phyloP scores from a whole-genome alignment of 257 asterid genomes.

The Penstemon davidsonii region DNA sequence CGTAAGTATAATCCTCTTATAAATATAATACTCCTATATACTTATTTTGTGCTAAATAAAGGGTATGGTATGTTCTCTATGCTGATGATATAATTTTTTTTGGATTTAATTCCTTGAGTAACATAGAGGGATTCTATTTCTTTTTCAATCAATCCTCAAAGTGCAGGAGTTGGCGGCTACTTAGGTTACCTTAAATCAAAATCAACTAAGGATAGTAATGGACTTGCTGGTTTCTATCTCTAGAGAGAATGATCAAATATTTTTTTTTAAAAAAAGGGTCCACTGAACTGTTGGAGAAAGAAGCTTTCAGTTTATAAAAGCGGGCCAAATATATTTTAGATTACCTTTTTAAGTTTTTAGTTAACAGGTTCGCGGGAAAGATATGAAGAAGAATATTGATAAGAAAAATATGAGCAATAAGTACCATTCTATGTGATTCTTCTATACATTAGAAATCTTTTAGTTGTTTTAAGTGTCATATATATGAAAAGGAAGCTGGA shows the following conservation, averaged over 20 bases:
- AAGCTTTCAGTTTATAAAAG: no score
- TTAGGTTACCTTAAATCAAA: slow-evolving; percentile 13
- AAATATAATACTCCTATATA: background rate
- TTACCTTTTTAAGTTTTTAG: no score
- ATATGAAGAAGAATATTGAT: no score
- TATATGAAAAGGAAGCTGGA: background rate
- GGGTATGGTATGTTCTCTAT: slow-evolving; percentile 4
- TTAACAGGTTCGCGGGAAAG: no score
- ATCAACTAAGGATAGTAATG: slow-evolving; percentile 11
- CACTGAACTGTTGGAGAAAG: background rate
- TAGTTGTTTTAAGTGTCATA: no score
- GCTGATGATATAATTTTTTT: background rate
- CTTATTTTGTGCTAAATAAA: background rate
- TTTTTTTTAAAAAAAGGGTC: background rate
- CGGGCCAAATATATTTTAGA: no score
- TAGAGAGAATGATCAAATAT: background rate
- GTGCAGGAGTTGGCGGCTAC: slow-evolving; percentile 14
- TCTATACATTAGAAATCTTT: no score
- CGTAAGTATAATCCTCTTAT: slow-evolving; percentile 47
- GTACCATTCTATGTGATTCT: no score
- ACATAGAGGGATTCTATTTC: slow-evolving; percentile 7
- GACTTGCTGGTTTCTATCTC: slow-evolving; percentile 14
- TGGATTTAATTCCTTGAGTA: slow-evolving; percentile 4
- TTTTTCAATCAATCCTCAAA: slow-evolving; percentile 11
- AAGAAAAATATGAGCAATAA: no score